A percentile compares a stretch with the other conserved stretches of the same genome.
phyloP scores from a whole-genome alignment of 495 filamentous ascomycete species.

The Neurospora sp. region DNA sequence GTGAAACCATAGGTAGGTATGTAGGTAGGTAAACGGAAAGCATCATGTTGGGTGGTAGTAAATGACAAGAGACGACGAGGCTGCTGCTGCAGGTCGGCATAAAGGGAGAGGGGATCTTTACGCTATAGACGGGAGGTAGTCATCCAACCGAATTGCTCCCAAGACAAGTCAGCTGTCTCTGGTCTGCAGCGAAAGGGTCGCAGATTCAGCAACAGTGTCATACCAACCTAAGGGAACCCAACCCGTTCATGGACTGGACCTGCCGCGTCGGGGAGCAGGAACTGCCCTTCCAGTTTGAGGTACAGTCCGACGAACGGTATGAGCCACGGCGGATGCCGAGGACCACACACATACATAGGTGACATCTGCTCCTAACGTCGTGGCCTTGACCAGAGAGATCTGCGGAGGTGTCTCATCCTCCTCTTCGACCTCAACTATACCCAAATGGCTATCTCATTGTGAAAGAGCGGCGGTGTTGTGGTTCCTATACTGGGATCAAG shows the following conservation, averaged over 20 bases:
- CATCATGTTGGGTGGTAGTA: too few relatives aligned
- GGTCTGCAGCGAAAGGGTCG: too few relatives aligned
- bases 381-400: neutral
- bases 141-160: too few relatives aligned
- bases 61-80: too few relatives aligned
- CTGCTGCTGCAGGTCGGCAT: too few relatives aligned
- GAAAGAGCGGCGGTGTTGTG: neutral
- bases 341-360: neutral
- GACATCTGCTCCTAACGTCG: neutral
- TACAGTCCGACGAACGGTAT: neutral
- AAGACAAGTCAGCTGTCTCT: too few relatives aligned
- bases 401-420: neutral
- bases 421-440: neutral
- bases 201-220: neutral
- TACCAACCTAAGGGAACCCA: neutral
- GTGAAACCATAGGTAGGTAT: too few relatives aligned
- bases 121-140: too few relatives aligned
- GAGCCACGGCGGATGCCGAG: neutral
- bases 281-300: neutral
- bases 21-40: too few relatives aligned
- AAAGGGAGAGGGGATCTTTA: too few relatives aligned
- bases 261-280: neutral
- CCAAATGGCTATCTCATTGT: neutral
- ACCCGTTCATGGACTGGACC: neutral
- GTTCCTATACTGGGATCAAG: neutral